Evolutionary conservation across 495 filamentous ascomycete genomes (phyloP).

Genomic region (Apiosordaria backusii): DNA sequence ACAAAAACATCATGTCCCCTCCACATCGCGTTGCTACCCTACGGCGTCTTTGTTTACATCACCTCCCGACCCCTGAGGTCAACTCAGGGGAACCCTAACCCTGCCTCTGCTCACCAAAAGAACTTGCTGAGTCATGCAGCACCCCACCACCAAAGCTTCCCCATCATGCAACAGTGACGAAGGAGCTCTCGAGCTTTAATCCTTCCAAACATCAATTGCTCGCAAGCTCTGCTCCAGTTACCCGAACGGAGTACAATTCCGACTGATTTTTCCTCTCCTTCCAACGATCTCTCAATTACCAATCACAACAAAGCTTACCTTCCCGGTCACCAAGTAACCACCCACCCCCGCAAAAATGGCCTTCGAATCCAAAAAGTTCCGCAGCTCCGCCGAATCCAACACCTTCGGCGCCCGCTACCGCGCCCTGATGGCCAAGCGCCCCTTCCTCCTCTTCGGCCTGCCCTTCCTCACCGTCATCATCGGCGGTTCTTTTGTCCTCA

Average conservation of each 20-base stretch:
- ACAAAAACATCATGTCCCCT: too few species aligned
- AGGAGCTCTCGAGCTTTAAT: neutral
- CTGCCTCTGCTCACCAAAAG: neutral
- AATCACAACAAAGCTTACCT: neutral
- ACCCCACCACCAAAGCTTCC: neutral
- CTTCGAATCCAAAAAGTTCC: slow-evolving; percentile 72
- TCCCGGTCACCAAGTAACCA: neutral
- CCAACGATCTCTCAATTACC: too few species aligned
- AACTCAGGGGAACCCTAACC: slow-evolving; percentile 17
- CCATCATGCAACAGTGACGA: neutral
- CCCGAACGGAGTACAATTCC: neutral
- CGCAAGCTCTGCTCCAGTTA: neutral
- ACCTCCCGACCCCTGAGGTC: too few species aligned
- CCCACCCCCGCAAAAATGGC: slow-evolving; percentile 14
- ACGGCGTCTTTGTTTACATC: neutral
- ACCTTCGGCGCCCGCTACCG: slow-evolving; percentile 78
- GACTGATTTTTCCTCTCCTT: too few species aligned
- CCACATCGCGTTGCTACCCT: neutral
- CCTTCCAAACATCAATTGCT: neutral
- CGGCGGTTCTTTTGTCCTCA: slow-evolving; percentile 91
- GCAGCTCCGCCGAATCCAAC: slow-evolving; percentile 53
- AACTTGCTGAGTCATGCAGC: neutral
- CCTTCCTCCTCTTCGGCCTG: slow-evolving; percentile 93
- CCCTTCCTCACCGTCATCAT: slow-evolving; percentile 91
- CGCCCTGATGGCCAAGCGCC: slow-evolving; percentile 60